Conservation (phyloP, 176 grass and related monocot species). For the Phyllostachys edulis region DNA sequence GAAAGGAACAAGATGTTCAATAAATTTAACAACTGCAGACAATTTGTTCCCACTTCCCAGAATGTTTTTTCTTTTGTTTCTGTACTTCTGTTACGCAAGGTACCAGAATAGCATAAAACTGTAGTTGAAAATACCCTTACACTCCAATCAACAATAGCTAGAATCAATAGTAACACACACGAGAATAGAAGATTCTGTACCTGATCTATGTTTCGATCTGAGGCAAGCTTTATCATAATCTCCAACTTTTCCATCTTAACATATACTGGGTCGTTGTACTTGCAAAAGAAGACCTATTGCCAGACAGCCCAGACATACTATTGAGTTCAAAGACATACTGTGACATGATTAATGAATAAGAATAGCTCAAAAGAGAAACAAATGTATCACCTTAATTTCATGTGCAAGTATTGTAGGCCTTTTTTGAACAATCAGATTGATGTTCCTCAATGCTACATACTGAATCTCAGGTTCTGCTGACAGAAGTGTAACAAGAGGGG, state of each 20-base stretch:
- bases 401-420: constrained; percentile 97
- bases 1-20: constrained; percentile 7
- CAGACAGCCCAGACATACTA: constrained; percentile 14
- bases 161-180: not conserved
- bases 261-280: constrained; percentile 97
- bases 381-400: constrained; percentile 87
- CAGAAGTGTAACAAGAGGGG: constrained; percentile 96
- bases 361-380: constrained; percentile 33
- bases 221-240: constrained; percentile 99
- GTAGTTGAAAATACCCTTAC: not conserved
- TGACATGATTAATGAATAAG: constrained; percentile 17
- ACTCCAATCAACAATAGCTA: not conserved
- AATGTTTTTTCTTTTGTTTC: not conserved
- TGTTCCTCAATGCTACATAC: constrained; percentile 95
- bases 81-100: not conserved
- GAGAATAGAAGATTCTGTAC: constrained; percentile 50
- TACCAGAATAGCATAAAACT: constrained; percentile 13
- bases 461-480: constrained; percentile 98
- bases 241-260: constrained; percentile 99
- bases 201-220: constrained; percentile 96
- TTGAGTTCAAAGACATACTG: not conserved
- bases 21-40: not conserved
- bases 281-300: constrained; percentile 98
- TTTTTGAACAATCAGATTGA: constrained; percentile 99
- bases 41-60: not conserved